Base-by-base conservation (phyloP, 202 grass and related monocot species). In the Zoysia matrella region DNA sequence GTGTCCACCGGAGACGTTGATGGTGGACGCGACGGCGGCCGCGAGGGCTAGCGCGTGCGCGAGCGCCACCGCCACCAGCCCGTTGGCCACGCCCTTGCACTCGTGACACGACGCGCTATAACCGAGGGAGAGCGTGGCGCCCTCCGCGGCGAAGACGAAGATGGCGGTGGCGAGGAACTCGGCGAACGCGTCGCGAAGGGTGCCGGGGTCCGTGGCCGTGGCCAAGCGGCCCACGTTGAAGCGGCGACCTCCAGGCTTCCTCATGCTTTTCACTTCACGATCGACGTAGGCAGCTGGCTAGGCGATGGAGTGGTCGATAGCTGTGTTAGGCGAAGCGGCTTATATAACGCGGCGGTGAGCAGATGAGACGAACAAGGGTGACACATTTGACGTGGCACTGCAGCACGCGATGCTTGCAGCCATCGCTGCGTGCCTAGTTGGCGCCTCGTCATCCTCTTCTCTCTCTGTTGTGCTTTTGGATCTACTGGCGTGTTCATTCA, bases 1-100 rank as follows among this genome's bases (percentile, higher is more conserved):
- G 69, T 94, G 92, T 8, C 86, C 86, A 12, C 86, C 89, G 5
- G 92, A 94, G 56, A 87, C 74, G 76, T 91, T 85, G 50, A 87
- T 12, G 70, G 86, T 81, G 55, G 81, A 76, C 22, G 84, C 65
- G 47, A 91, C 86, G 0, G 81, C 89, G 22, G 75, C 81, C 1
- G 81, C 72, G 16, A 94, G 74, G 22, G 91, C 88, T 7, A 88
- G 72, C 49, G 89, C 88, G 75, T 90, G 85, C 3, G 88, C 88
- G 7, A 89, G n/a, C 12, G 89, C 89, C 83, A 85, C 89, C 1
- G 65, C 73, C 68, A 89, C 52, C 2, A 89, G 86, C 40, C 84
- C 86, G 3, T 86, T 6, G 6, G 70, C 64, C 43, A 86, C 86
- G 73, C 74, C 80, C 11, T 78, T 86, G 22, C 22, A 30, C 47